Evolutionary conservation across 2,329 filamentous ascomycete species (phyloP), one percentile per base, ranked within the genome.

Genomic region (Samsoniella hepiali): DNA sequence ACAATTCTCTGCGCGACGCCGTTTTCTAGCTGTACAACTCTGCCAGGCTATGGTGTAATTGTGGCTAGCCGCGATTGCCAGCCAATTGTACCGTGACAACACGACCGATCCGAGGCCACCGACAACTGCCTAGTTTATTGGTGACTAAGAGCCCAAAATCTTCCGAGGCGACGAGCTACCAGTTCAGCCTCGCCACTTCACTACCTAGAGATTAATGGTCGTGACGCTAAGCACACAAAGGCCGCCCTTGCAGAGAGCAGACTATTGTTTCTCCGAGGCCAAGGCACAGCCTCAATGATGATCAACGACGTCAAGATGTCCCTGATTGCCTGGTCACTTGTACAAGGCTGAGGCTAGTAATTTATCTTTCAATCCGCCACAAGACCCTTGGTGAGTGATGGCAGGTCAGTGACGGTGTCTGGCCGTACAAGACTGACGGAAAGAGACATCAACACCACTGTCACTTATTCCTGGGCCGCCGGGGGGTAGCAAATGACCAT

Each of bases 131-230:
- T 44, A 42, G 58, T 10, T 15, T 15, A 22, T n/a, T 51, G 13
- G 47, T 36, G 49, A 38, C 17, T 31, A 44, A 60, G 9, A 27
- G 36, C 36, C 29, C 58, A 45, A 32, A 2, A 17, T 34, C 15
- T 1, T 15, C n/a, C 47, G 8, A 58, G n/a, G 10, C 36, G 47
- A 9, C 42, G 31, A 58, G 55, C 17, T 29, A 36, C 31, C 11
- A 27, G 44, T 53, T 53, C 47, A 60, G 58, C 49, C 58, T 60
- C 47, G 58, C 47, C 38, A 15, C 15, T 10, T 34, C 6, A 17
- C 22, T 51, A 27, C 58, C 49, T 5, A 31, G 47, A 34, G 36
- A 58, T 40, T 7, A 50, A 54, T 45, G 29, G 13, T 49, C 4
- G 54, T 17, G 38, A 29, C 22, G 49, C 58, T 29, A 45, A 45